phyloP scores from a whole-genome alignment of 192 early-diverging fungal genomes.

The Umbelopsis sp. region DNA sequence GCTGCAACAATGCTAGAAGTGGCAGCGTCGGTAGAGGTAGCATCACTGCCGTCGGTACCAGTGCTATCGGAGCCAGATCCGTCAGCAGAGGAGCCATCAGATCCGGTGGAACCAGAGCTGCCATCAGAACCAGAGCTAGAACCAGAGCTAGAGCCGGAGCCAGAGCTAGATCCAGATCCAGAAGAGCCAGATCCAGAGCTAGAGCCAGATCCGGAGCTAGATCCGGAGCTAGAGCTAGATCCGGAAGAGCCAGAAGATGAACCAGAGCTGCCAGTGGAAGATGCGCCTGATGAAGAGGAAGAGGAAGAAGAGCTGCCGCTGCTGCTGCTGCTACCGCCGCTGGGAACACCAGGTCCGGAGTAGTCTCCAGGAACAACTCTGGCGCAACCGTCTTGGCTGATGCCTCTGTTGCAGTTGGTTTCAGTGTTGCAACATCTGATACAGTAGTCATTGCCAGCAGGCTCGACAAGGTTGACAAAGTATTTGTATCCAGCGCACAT shows the following conservation, averaged over 20 bases:
- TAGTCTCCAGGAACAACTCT: slow-evolving; percentile 51
- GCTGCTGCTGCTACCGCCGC: slow-evolving; percentile 7
- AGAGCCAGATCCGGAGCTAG: neutral
- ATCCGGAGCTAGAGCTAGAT: neutral
- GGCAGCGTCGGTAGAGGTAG: neutral
- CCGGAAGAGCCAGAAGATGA: slow-evolving; percentile 14
- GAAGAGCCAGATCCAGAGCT: neutral
- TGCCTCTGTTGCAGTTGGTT: slow-evolving; percentile 46
- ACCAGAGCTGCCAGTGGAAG: neutral
- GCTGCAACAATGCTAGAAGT: neutral
- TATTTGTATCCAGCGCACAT: slow-evolving; percentile 47
- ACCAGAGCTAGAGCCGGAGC: slow-evolving; percentile 3
- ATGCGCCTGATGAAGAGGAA: neutral
- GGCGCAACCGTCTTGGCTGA: slow-evolving; percentile 47
- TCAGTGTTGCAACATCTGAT: slow-evolving; percentile 52
- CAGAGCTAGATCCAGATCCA: slow-evolving; percentile 14
- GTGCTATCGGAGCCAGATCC: neutral
- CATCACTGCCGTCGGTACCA: neutral
- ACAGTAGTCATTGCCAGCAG: slow-evolving; percentile 49
- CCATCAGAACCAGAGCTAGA: slow-evolving; percentile 1
- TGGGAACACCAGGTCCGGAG: slow-evolving; percentile 28
- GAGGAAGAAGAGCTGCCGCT: neutral
- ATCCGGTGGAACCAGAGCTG: neutral
- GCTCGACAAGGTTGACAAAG: slow-evolving; percentile 60
- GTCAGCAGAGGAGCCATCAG: neutral